phyloP scores from a whole-genome alignment of 306 rosid genomes.

The Glycine latifolia region DNA sequence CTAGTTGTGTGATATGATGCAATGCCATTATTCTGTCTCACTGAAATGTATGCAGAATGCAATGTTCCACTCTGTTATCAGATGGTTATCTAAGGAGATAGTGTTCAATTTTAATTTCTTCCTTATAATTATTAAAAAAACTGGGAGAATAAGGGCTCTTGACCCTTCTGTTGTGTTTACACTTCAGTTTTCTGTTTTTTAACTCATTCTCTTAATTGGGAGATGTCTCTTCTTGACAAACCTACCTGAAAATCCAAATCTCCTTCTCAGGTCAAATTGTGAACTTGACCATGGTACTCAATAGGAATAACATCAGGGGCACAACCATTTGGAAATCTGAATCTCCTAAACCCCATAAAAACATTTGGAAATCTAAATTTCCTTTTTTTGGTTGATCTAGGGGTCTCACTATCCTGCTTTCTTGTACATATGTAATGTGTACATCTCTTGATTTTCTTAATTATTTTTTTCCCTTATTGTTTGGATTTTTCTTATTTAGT shows the following conservation, averaged over 20 bases:
- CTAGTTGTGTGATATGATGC: not conserved
- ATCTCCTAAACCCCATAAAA: constrained; percentile 3
- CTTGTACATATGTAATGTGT: not conserved
- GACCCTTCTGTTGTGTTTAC: constrained; percentile 10
- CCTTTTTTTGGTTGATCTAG: constrained; percentile 6
- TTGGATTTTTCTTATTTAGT: not conserved
- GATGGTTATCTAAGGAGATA: not conserved
- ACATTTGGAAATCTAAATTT: not conserved
- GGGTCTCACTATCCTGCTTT: constrained; percentile 1
- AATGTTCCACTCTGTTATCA: not conserved
- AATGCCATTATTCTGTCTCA: constrained; percentile 4
- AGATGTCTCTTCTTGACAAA: not conserved
- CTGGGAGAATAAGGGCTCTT: constrained; percentile 1
- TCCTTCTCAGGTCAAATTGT: constrained; percentile 7
- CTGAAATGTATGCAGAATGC: constrained; percentile 15
- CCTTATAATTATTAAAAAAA: not conserved
- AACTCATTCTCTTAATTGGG: not conserved
- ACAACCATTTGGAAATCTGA: not conserved
- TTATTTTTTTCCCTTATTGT: not conserved
- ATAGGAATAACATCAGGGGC: constrained; percentile 2
- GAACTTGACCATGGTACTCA: not conserved
- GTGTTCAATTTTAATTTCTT: constrained; percentile 16
- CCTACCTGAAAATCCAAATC: not conserved
- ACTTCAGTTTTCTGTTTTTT: not conserved
- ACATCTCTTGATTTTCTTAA: not conserved